phyloP scores from a whole-genome alignment of 139 green algal genomes.

The Haematococcus sp. region DNA sequence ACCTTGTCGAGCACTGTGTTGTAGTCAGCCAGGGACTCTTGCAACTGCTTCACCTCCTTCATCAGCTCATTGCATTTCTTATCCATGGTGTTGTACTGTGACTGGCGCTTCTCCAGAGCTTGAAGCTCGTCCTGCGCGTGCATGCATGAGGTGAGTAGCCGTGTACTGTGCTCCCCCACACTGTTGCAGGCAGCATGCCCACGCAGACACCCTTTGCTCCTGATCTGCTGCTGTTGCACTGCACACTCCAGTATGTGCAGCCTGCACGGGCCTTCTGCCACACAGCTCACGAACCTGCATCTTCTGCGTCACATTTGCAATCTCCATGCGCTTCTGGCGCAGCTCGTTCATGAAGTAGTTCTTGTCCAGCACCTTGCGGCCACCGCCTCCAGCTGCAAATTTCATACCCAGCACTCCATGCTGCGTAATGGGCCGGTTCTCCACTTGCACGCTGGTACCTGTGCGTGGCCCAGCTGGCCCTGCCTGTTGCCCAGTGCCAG shows the following conservation, averaged over 20 bases:
- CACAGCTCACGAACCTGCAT: slow-evolving; percentile 45
- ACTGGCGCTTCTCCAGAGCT: slow-evolving; percentile 43
- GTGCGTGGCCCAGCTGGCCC: slow-evolving; percentile 11
- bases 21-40: slow-evolving; percentile 68
- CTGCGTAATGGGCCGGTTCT: slow-evolving; percentile 45
- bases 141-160: too few species aligned
- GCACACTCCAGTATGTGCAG: too few species aligned
- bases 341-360: slow-evolving; percentile 69
- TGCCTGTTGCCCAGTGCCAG: slow-evolving; percentile 29
- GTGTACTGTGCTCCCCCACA: neutral
- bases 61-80: slow-evolving; percentile 38
- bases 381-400: slow-evolving; percentile 10
- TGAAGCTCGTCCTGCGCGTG: slow-evolving; percentile 48
- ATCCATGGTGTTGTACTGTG: slow-evolving; percentile 49
- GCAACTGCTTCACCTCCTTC: slow-evolving; percentile 64
- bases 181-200: too few species aligned
- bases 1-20: slow-evolving; percentile 79
- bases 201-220: too few species aligned
- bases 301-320: slow-evolving; percentile 46
- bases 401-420: slow-evolving; percentile 47
- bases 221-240: too few species aligned
- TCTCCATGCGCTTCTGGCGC: slow-evolving; percentile 64
- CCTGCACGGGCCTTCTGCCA: too few species aligned
- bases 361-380: slow-evolving; percentile 66
- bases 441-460: slow-evolving; percentile 32